A percentile compares a stretch with the other conserved stretches of the same genome.
Evolutionary conservation across 208 protist genomes (phyloP).

Genomic region (Wallacemonas sp.): DNA sequence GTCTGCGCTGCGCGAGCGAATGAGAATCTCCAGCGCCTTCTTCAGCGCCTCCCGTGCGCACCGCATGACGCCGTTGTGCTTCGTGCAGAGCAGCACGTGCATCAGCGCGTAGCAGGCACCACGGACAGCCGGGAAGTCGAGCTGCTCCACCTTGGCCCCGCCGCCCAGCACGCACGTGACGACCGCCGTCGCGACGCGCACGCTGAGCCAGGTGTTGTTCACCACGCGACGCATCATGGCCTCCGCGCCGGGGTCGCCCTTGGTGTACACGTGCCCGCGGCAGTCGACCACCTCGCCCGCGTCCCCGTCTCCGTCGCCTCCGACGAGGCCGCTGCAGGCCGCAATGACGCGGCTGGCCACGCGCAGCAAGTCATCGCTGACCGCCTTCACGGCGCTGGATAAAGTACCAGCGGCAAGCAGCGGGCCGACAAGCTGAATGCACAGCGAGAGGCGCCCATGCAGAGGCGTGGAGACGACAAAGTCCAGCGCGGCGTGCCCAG

Average conservation of each 20-base stretch:
- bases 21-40: conserved; percentile 41
- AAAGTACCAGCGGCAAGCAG: conserved; percentile 1
- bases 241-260: conserved; percentile 41
- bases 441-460: conserved; percentile 74
- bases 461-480: conserved; percentile 64
- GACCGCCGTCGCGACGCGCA: conserved; percentile 57
- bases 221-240: conserved; percentile 76
- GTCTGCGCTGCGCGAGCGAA: conserved; percentile 54
- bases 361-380: conserved; percentile 16
- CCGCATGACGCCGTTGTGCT: conserved; percentile 93
- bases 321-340: conserved; percentile 7
- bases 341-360: not conserved
- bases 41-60: conserved; percentile 70
- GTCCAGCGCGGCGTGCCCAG: conserved; percentile 38
- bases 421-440: conserved; percentile 41
- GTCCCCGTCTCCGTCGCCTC: conserved; percentile 18
- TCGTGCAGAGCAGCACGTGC: conserved; percentile 78
- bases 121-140: conserved; percentile 44
- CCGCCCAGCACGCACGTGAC: conserved; percentile 47
- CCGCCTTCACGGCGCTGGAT: not conserved
- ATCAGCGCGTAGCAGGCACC: conserved; percentile 57
- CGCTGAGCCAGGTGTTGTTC: conserved; percentile 91
- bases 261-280: conserved; percentile 85
- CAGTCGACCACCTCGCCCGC: conserved; percentile 74
- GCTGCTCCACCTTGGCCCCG: conserved; percentile 34